Percentiles rank a stretch among this genome's conserved stretches.
phyloP scores from a whole-genome alignment of 495 filamentous ascomycete species.

The Amphirosellinia nigrospora region DNA sequence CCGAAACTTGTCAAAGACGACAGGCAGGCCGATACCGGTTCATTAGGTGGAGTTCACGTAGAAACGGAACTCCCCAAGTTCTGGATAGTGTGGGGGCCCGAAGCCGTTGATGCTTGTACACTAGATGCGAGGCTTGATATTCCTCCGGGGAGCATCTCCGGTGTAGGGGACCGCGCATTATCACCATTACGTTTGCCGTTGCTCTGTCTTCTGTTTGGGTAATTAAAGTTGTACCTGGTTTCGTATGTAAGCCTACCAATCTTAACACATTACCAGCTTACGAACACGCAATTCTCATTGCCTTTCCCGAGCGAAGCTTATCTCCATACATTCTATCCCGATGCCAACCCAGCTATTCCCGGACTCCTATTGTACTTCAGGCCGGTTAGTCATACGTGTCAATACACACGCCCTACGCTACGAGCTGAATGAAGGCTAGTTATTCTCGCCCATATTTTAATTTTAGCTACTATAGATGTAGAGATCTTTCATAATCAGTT shows the following conservation, averaged over 20 bases:
- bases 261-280: background rate
- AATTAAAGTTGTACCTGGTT: background rate
- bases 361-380: background rate
- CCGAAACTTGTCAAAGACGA: background rate
- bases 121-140: background rate
- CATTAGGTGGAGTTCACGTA: background rate
- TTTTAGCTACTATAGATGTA: background rate
- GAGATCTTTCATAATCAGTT: background rate
- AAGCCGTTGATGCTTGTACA: background rate
- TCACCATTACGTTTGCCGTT: too few species aligned
- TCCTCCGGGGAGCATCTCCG: slow-evolving; percentile 5
- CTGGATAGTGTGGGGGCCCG: slow-evolving; percentile 5
- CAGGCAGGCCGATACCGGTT: slow-evolving; percentile 22
- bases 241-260: background rate
- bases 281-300: background rate
- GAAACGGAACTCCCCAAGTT: slow-evolving; percentile 2
- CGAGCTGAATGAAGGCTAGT: background rate
- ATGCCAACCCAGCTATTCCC: background rate
- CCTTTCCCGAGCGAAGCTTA: background rate
- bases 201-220: too few species aligned
- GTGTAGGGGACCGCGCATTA: background rate
- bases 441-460: background rate
- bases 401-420: background rate
- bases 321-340: background rate
- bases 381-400: slow-evolving; percentile 1